These are phyloP conservation scores for Capniomyces stellatus DNA, from an alignment of 371 early-diverging fungal genomes.

Conservation along the genomic window DNA sequence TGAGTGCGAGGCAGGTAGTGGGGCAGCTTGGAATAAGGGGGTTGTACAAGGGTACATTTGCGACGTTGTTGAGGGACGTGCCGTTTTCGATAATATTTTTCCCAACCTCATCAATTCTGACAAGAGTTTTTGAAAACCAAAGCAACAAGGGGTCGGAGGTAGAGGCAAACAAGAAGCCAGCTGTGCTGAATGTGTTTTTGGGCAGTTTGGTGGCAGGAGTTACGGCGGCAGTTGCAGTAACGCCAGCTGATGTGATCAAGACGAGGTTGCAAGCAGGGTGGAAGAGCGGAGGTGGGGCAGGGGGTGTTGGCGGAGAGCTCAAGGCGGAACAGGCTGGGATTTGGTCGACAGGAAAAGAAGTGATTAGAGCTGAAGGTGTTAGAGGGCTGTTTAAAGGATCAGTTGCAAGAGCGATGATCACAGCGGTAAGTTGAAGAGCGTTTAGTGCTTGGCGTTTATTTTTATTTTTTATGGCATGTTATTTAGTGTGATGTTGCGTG, in stretches of 20 bases:
- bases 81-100: conserved; percentile 37
- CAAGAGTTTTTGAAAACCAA: conserved; percentile 1
- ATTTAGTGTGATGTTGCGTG: too few relatives aligned
- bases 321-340: conserved; percentile 6
- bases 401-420: conserved; percentile 25
- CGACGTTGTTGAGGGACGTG: conserved; percentile 31
- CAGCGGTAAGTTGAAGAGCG: too few relatives aligned
- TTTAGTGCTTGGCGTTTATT: too few relatives aligned
- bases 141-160: background rate
- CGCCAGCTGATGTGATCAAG: conserved; percentile 33
- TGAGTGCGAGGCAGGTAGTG: conserved; percentile 21
- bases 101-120: conserved; percentile 25
- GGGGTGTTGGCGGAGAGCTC: background rate
- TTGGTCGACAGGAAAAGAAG: conserved; percentile 16
- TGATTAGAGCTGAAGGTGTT: conserved; percentile 23
- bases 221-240: conserved; percentile 28
- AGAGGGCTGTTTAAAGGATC: conserved; percentile 29
- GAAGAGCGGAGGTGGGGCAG: conserved; percentile 10
- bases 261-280: conserved; percentile 27
- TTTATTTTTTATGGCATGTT: too few relatives aligned
- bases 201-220: conserved; percentile 28
- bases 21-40: conserved; percentile 29
- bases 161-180: background rate
- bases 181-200: conserved; percentile 12
- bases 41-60: conserved; percentile 27